phyloP scores from a whole-genome alignment of 495 filamentous ascomycete genomes.

The Rhizodiscina lignyota region DNA sequence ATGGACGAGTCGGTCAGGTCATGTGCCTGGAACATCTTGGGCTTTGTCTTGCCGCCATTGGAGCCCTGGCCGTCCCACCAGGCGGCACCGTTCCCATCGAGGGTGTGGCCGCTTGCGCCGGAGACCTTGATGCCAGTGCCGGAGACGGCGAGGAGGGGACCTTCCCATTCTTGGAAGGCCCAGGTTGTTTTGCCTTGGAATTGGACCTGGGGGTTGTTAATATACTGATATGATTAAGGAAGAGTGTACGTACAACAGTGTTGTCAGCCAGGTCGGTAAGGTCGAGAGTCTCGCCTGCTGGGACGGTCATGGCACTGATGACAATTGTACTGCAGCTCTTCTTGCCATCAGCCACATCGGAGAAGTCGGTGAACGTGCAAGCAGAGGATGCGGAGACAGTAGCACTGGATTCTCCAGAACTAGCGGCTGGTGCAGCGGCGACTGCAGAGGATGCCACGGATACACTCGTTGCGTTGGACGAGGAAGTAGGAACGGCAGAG shows the following conservation, averaged over 20 bases:
- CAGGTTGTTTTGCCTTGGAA: too few relatives aligned
- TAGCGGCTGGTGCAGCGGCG: too few relatives aligned
- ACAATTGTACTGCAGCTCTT: not conserved
- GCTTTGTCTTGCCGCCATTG: constrained; percentile 35
- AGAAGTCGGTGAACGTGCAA: not conserved
- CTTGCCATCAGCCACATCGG: not conserved
- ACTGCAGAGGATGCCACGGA: too few relatives aligned
- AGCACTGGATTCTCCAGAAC: too few relatives aligned
- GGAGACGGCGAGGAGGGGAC: too few relatives aligned
- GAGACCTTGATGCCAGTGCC: constrained; percentile 27
- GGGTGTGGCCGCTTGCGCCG: constrained; percentile 21
- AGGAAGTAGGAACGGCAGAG: too few relatives aligned
- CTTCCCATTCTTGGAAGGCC: too few relatives aligned
- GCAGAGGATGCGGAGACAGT: not conserved
- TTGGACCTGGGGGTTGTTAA: too few relatives aligned
- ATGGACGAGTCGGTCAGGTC: constrained; percentile 26
- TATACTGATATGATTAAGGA: too few relatives aligned
- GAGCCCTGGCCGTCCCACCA: constrained; percentile 34
- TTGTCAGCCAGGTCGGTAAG: not conserved
- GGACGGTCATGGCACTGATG: not conserved
- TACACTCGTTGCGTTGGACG: too few relatives aligned
- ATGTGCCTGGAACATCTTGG: constrained; percentile 37
- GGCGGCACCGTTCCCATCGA: constrained; percentile 28
- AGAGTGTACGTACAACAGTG: not conserved
- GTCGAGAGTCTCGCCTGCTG: not conserved